Evolutionary conservation across 768 basidiomycete genomes (phyloP).

Genomic region (Phlegmacium glaucopus): DNA sequence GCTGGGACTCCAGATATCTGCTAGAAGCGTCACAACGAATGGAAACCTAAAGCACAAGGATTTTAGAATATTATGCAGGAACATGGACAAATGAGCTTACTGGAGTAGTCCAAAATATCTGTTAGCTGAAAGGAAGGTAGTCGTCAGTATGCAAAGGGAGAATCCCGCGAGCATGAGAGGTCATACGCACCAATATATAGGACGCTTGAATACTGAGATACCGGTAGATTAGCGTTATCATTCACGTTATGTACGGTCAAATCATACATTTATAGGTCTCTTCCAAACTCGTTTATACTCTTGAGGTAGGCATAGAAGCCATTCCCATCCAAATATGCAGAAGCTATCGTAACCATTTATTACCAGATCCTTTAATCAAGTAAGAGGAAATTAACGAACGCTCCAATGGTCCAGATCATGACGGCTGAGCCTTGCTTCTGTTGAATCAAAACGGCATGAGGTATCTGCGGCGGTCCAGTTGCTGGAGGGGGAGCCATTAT

Average conservation of each 20-base stretch:
- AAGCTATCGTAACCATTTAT: constrained; percentile 14
- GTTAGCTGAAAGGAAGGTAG: constrained; percentile 8
- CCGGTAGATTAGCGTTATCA: background rate
- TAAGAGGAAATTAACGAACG: constrained; percentile 13
- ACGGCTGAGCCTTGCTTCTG: constrained; percentile 20
- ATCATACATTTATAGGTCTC: constrained; percentile 17
- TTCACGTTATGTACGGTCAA: background rate
- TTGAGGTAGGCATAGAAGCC: constrained; percentile 20
- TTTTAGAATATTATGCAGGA: background rate
- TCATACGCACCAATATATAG: constrained; percentile 8
- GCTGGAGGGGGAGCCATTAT: constrained; percentile 2
- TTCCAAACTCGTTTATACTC: constrained; percentile 24
- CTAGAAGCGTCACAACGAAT: constrained; percentile 14
- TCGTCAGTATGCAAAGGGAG: background rate
- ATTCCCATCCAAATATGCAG: constrained; percentile 27
- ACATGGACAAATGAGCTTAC: constrained; percentile 5
- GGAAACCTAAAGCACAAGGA: constrained; percentile 3
- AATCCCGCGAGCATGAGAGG: constrained; percentile 5
- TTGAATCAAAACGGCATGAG: constrained; percentile 13
- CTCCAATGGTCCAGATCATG: constrained; percentile 21
- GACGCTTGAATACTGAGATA: constrained; percentile 7
- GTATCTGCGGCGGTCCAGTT: constrained; percentile 9
- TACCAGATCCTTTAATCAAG: constrained; percentile 4
- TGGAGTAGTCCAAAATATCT: constrained; percentile 23
- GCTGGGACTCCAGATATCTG: constrained; percentile 10